These are phyloP conservation scores for Podospora didyma DNA, from an alignment of 495 filamentous ascomycete species.

Conservation along the genomic window DNA sequence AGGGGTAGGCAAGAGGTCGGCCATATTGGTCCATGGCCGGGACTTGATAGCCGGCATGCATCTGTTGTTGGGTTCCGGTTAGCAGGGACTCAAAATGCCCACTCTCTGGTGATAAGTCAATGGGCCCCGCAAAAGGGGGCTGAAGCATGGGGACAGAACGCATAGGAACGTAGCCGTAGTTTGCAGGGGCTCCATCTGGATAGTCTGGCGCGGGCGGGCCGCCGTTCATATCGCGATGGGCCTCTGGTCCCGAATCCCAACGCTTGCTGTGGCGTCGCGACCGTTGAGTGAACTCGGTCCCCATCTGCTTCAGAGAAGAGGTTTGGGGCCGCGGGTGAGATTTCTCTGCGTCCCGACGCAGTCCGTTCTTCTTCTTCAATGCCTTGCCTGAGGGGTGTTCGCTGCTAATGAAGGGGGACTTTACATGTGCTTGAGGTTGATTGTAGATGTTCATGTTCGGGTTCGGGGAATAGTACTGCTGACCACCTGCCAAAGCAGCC, in stretches of 20 bases:
- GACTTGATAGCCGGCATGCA: slow-evolving; percentile 30
- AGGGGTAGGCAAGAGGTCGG: slow-evolving; percentile 35
- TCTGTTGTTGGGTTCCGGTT: slow-evolving; percentile 57
- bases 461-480: slow-evolving; percentile 53
- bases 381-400: slow-evolving; percentile 24
- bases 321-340: slow-evolving; percentile 29
- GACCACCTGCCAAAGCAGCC: slow-evolving; percentile 51
- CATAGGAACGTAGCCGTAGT: slow-evolving; percentile 24
- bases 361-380: slow-evolving; percentile 37
- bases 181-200: slow-evolving; percentile 20
- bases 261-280: slow-evolving; percentile 39
- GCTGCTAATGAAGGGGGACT: slow-evolving; percentile 48
- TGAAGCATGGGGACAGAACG: slow-evolving; percentile 31
- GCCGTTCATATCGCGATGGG: slow-evolving; percentile 18
- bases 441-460: slow-evolving; percentile 45
- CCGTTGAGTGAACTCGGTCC: slow-evolving; percentile 24
- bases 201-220: slow-evolving; percentile 16
- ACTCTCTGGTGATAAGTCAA: slow-evolving; percentile 65
- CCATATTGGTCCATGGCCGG: slow-evolving; percentile 21
- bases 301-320: slow-evolving; percentile 25
- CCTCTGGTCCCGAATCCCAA: slow-evolving; percentile 28
- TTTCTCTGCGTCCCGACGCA: slow-evolving; percentile 42
- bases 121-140: slow-evolving; percentile 30
- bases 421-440: slow-evolving; percentile 58
- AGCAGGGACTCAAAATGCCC: slow-evolving; percentile 73